Conservation (phyloP, 345 rosid species). For the Aquilaria yunnanensis region DNA sequence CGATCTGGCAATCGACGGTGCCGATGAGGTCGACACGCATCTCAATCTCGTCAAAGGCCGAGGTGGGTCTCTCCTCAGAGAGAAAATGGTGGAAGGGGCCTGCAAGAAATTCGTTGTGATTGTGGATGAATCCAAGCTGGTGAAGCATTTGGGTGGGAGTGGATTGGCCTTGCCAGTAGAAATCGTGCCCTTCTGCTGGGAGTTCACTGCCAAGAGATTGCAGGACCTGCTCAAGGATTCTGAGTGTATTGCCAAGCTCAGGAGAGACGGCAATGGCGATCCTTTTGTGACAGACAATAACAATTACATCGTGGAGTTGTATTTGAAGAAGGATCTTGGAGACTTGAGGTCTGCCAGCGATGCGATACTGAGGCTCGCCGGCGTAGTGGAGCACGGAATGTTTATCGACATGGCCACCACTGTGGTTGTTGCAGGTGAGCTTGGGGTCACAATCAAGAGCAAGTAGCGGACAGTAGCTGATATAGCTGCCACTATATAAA, state of each 20-base stretch:
- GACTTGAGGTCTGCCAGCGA: conserved; percentile 59
- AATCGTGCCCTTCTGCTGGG: conserved; percentile 74
- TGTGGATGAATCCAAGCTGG: conserved; percentile 31
- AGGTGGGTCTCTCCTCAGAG: conserved; percentile 77
- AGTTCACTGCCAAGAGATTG: conserved; percentile 49
- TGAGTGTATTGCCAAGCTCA: conserved; percentile 53
- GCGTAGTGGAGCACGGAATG: conserved; percentile 93
- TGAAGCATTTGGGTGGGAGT: conserved; percentile 50
- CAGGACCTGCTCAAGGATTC: conserved; percentile 37
- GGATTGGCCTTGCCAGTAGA: conserved; percentile 76
- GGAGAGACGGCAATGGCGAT: conserved; percentile 24
- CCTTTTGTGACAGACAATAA: conserved; percentile 75
- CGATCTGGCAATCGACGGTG: conserved; percentile 86
- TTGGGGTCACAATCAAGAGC: conserved; percentile 53
- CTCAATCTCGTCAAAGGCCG: conserved; percentile 79
- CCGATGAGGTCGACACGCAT: conserved; percentile 73
- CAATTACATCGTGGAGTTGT: conserved; percentile 73
- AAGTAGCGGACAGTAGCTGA: conserved; percentile 15
- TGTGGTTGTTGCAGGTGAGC: conserved; percentile 74
- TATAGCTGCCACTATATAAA: background rate
- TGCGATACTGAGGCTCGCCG: conserved; percentile 56
- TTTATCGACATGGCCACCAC: conserved; percentile 85
- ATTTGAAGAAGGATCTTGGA: conserved; percentile 56
- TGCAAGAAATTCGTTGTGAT: conserved; percentile 48
- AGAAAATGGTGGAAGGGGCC: conserved; percentile 83